Evolutionary conservation across 179 eudicot genomes (phyloP), one percentile per base, ranked within the genome.

Genomic region (Carnegiea gigantea): DNA sequence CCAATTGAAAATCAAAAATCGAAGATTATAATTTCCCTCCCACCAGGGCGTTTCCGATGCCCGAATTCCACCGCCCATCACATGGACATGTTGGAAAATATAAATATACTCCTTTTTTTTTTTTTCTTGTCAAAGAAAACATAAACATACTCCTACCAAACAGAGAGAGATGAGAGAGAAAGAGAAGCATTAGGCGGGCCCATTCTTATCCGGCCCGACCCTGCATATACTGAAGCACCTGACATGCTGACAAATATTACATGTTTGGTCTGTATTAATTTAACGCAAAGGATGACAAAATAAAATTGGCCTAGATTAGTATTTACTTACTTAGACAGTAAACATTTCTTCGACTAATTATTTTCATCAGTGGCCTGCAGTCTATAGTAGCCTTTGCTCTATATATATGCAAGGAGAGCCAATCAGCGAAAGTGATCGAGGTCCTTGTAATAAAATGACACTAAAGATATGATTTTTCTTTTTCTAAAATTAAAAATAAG

Each of bases 81-180:
- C 82, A 64, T 79, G 82, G 49, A 49, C 77, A 48, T 78, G 46
- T 30, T 57, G 68, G 68, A 76, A 65, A n/a, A 40, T 65, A 60
- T 60, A 60, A 4, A 57, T 57, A 40, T 40, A 33, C 36, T 0
- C 2, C 36, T 2, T 33, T 33, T 40, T 7, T 40, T 6, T 40
- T 40, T 40, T 40, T 40, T 40, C 9, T 0, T 2, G 9, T 40
- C 44, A 40, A 40, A 5, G 9, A 40, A 40, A 40, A 40, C 6
- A 5, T 60, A 60, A 60, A 20, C 23, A 48, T 11, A 48, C 53
- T 9, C 53, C 15, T 18, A 13, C 38, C 46, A 9, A 73, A 17
- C 13, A 20, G 33, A 23, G 36, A 33, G 36, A 1, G 36, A 33
- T 33, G 36, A 33, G 36, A 33, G 59, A 38, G 49, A 40, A 48